phyloP scores from a whole-genome alignment of 768 basidiomycete genomes.

The Termitomyces sp. region DNA sequence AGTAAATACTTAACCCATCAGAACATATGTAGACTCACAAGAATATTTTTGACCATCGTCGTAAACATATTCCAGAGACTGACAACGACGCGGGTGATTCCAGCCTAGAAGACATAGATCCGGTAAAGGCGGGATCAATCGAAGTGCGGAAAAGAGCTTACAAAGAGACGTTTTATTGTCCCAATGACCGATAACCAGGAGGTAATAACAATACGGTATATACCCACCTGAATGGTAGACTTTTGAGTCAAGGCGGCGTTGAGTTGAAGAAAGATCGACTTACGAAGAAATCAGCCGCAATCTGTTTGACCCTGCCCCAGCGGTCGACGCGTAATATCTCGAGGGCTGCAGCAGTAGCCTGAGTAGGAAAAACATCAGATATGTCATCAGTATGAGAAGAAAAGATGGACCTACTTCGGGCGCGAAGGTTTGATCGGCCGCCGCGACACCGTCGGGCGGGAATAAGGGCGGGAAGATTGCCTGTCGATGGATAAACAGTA shows the following conservation, averaged over 20 bases:
- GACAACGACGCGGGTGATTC: not conserved
- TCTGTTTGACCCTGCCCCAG: too few relatives aligned
- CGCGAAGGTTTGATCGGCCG: not conserved
- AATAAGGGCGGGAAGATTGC: not conserved
- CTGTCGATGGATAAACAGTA: not conserved
- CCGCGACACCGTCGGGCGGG: not conserved
- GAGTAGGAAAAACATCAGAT: too few relatives aligned
- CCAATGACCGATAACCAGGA: not conserved
- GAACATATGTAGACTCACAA: not conserved
- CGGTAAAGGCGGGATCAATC: not conserved
- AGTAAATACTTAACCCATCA: not conserved
- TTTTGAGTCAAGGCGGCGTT: too few relatives aligned
- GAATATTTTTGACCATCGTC: not conserved
- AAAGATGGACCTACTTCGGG: not conserved
- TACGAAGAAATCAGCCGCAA: too few relatives aligned
- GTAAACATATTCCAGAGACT: too few relatives aligned
- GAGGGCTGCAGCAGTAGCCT: too few relatives aligned
- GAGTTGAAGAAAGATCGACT: too few relatives aligned
- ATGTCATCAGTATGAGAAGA: not conserved
- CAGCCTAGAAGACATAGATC: not conserved
- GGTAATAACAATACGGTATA: not conserved
- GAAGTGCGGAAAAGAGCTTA: not conserved
- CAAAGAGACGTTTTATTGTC: not conserved
- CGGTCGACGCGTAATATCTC: too few relatives aligned
- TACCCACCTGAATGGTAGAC: not conserved